phyloP scores from a whole-genome alignment of 345 rosid genomes.

The Bruguiera sexangula region DNA sequence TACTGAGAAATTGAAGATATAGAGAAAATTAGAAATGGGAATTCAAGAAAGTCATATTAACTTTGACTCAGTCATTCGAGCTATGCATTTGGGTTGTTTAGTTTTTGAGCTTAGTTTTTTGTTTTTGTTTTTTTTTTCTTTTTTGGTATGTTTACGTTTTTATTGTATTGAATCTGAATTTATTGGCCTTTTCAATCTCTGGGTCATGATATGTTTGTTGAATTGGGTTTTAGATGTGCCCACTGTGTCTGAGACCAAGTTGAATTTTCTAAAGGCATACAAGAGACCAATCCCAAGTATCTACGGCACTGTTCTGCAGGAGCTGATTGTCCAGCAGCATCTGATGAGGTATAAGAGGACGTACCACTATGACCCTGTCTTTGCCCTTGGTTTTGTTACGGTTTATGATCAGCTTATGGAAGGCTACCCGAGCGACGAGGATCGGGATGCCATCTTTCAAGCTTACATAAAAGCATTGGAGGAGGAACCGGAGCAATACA shows the following conservation, averaged over 20 bases:
- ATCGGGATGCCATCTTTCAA: conserved; percentile 77
- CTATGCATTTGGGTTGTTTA: no score
- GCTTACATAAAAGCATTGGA: conserved; percentile 75
- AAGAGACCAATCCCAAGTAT: conserved; percentile 91
- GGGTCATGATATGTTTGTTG: conserved; percentile 5
- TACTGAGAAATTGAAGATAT: background rate
- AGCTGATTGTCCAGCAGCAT: conserved; percentile 94
- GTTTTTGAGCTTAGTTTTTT: no score
- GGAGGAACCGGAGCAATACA: conserved; percentile 88
- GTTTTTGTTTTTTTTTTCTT: no score
- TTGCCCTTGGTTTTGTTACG: conserved; percentile 96
- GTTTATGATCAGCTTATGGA: conserved; percentile 97
- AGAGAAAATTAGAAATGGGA: background rate
- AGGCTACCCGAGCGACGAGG: conserved; percentile 91
- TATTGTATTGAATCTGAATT: background rate
- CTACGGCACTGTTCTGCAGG: conserved; percentile 82
- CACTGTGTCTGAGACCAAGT: conserved; percentile 85
- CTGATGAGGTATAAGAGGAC: conserved; percentile 84
- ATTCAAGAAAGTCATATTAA: background rate
- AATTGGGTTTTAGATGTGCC: conserved; percentile 58
- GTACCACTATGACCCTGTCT: conserved; percentile 75
- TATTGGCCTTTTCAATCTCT: background rate
- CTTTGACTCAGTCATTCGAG: background rate
- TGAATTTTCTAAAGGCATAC: conserved; percentile 68
- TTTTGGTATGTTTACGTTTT: background rate